Evolutionary conservation across 352 stramenopile species (phyloP).

Genomic region (Phytophthora meadii): DNA sequence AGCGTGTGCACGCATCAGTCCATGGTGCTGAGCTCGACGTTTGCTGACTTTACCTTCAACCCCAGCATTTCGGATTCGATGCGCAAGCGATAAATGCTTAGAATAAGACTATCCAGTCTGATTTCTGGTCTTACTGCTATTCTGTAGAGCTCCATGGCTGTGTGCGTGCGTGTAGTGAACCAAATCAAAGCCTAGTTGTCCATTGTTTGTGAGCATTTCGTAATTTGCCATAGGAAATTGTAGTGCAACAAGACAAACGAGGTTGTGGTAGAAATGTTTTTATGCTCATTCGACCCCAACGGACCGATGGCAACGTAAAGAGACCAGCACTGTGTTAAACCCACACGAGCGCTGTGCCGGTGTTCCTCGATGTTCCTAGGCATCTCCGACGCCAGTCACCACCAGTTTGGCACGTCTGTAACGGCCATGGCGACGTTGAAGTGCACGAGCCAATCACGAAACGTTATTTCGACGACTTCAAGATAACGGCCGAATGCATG

Average conservation of each 20-base stretch:
- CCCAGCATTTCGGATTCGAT: constrained; percentile 63
- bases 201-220: constrained; percentile 6
- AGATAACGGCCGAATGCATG: constrained; percentile 14
- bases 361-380: constrained; percentile 3
- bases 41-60: constrained; percentile 83
- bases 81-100: constrained; percentile 46
- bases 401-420: constrained; percentile 20
- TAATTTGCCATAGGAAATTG: not conserved
- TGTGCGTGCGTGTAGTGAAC: constrained; percentile 21
- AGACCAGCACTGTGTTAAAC: not conserved
- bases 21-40: constrained; percentile 62
- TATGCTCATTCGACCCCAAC: not conserved
- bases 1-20: constrained; percentile 78
- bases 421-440: constrained; percentile 27
- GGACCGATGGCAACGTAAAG: constrained; percentile 1
- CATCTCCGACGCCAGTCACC: constrained; percentile 20
- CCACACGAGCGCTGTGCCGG: not conserved
- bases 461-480: constrained; percentile 13
- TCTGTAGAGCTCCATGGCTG: constrained; percentile 13
- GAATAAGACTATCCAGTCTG: constrained; percentile 19
- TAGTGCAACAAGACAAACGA: not conserved
- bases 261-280: too few relatives aligned
- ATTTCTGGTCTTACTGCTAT: constrained; percentile 6
- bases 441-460: constrained; percentile 24
- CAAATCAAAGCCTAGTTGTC: constrained; percentile 12